Base-by-base conservation (phyloP, 352 stramenopile genomes). In the Globisporangium carolinianum region DNA sequence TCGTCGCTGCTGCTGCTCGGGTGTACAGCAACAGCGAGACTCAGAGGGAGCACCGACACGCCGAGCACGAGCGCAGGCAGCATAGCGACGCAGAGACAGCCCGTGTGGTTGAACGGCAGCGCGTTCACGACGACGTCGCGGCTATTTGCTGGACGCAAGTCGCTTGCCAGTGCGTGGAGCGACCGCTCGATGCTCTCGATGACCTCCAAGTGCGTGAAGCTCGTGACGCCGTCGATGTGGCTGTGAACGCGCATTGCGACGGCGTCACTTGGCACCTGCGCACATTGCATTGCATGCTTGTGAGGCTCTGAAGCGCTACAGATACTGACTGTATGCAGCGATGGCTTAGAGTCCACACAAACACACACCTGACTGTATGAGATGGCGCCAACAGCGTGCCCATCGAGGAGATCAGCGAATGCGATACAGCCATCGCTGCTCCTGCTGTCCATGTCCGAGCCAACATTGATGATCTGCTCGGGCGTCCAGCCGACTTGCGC, bases 121-220 rank as follows among this genome's bases (percentile, higher is more conserved):
- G 38, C 47, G 36, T 52, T 57, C 53, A 65, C 41, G 15, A 65
- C 54, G 39, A 51, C 17, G 18, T 11, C 18, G 12, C 46, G 15
- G 24, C 32, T 47, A 9, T 15, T 1, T 17, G 6, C 10, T 39
- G 24, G 14, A 9, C 51, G 10, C 11, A 63, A 7, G 6, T 49
- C 45, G 4, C n/a, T 35, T 18, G 51, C 42, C 18, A 55, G 12
- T 14, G 3, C 42, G 10, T 42, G 18, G 14, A 65, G 17, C 10
- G 60, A 55, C 12, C 60, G 53, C 35, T 62, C 60, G 15, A 65
- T 36, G 15, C 53, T 61, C 47, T 61, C 60, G 14, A 65, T 56
- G 15, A 62, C 36, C 47, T 65, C 18, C 48, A 65, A 57, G 48
- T 65, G 60, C 18, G 53, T 65, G 47, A 61, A 56, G 1, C 35